Conservation (phyloP, 306 rosid species). For the Acacia melanoxylon region DNA sequence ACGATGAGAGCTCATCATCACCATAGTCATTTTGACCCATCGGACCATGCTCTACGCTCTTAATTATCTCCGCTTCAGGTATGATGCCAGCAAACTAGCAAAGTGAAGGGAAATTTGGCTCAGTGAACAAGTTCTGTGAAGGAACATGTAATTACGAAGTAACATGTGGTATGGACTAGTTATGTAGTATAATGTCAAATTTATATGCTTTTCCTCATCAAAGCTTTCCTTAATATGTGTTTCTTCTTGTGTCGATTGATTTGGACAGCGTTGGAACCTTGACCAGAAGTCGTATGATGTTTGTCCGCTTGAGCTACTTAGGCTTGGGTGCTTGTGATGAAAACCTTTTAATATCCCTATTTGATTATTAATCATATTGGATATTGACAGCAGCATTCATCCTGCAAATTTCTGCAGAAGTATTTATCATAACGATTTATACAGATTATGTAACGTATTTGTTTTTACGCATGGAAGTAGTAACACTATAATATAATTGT, state of each 20-base stretch:
- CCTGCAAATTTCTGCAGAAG: background rate
- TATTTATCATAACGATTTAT: background rate
- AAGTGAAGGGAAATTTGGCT: slow-evolving; percentile 19
- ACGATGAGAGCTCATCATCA: slow-evolving; percentile 45
- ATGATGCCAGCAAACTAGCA: background rate
- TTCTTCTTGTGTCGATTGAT: too few species aligned
- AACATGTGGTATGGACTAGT: background rate
- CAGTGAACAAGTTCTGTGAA: background rate
- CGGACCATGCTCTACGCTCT: background rate
- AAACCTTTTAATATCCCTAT: background rate
- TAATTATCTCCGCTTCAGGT: background rate
- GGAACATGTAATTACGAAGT: background rate
- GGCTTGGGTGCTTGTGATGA: background rate
- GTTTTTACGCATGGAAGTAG: background rate
- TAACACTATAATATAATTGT: background rate
- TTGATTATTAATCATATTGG: background rate
- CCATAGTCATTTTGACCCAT: slow-evolving; percentile 32
- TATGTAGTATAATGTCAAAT: background rate
- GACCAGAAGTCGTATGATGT: background rate
- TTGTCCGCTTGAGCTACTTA: background rate
- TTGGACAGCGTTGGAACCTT: background rate
- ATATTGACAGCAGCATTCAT: background rate
- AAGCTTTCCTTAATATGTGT: too few species aligned
- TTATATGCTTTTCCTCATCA: background rate
- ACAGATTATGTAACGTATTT: background rate